Percentiles rank a stretch among this genome's conserved stretches.
These are phyloP conservation scores for Suhomyces bolitotheri DNA, from an alignment of 1,139 yeast species.

Conservation along the genomic window DNA sequence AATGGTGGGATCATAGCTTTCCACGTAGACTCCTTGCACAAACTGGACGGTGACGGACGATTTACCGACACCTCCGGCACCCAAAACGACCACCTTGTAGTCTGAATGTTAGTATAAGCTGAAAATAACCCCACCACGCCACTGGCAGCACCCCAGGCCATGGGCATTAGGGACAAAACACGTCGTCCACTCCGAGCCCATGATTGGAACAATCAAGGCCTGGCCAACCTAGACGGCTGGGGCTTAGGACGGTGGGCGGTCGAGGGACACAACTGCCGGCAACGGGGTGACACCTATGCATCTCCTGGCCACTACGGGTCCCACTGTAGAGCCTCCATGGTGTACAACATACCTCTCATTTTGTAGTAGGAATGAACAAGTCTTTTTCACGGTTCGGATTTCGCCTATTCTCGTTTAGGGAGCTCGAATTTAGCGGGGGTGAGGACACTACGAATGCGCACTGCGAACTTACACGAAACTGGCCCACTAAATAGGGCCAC, in stretches of 20 bases:
- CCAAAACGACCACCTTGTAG: constrained; percentile 51
- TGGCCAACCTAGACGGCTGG: background rate
- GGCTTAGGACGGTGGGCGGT: no score
- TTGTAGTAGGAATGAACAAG: constrained; percentile 15
- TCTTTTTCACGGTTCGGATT: constrained; percentile 7
- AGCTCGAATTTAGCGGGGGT: constrained; percentile 7
- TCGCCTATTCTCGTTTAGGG: constrained; percentile 11
- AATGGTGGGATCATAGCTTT: constrained; percentile 49
- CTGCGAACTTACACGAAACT: constrained; percentile 2
- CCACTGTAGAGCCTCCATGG: no score
- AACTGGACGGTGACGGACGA: constrained; percentile 53
- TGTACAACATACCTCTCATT: constrained; percentile 19
- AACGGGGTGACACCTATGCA: no score
- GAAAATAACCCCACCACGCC: no score
- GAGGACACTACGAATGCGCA: constrained; percentile 5
- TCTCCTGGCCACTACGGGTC: no score
- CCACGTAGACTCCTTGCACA: constrained; percentile 53
- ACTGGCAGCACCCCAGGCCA: no score
- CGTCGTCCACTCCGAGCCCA: no score
- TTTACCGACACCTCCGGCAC: constrained; percentile 57
- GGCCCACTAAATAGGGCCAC: no score
- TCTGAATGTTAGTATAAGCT: constrained; percentile 18
- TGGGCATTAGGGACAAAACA: no score
- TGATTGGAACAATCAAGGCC: background rate
- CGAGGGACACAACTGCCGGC: no score